Conservation (phyloP, 805 yeast species). For the Suhomyces sp. region DNA sequence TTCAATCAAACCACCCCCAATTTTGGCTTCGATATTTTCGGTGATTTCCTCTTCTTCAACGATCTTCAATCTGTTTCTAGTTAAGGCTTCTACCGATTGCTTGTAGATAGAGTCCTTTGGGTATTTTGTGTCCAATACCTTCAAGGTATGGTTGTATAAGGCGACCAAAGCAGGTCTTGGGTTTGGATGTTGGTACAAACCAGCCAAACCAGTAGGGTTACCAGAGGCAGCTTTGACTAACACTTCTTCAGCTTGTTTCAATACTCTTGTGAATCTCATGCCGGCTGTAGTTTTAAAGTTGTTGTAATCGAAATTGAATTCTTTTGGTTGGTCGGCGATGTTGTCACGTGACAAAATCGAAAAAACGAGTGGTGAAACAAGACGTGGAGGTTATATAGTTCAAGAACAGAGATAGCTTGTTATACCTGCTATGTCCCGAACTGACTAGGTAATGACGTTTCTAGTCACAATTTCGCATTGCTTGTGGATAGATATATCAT, state of each 20-base stretch:
- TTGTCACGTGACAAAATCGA: neutral
- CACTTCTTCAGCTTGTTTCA: slow-evolving; percentile 48
- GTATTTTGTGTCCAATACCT: slow-evolving; percentile 53
- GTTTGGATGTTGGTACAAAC: slow-evolving; percentile 73
- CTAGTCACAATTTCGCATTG: too few species aligned
- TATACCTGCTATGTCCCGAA: too few species aligned
- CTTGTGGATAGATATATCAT: too few species aligned
- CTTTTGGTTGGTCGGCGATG: slow-evolving; percentile 9
- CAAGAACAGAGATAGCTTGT: too few species aligned
- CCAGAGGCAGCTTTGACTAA: slow-evolving; percentile 60
- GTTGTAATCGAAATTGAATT: slow-evolving; percentile 1
- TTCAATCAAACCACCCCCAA: slow-evolving; percentile 83
- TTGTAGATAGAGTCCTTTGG: slow-evolving; percentile 75
- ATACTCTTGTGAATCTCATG: slow-evolving; percentile 43
- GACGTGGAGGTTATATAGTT: neutral
- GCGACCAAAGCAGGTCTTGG: slow-evolving; percentile 77
- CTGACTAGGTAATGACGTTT: too few species aligned
- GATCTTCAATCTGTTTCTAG: slow-evolving; percentile 62
- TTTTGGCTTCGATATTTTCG: slow-evolving; percentile 65
- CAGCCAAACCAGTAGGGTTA: slow-evolving; percentile 79
- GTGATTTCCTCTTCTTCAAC: slow-evolving; percentile 62
- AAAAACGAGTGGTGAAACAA: neutral
- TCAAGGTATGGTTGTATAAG: slow-evolving; percentile 67
- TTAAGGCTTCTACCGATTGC: slow-evolving; percentile 69
- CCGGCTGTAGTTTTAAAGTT: slow-evolving; percentile 2